phyloP scores from a whole-genome alignment of 306 rosid genomes.

The Potentilla sterilis region DNA sequence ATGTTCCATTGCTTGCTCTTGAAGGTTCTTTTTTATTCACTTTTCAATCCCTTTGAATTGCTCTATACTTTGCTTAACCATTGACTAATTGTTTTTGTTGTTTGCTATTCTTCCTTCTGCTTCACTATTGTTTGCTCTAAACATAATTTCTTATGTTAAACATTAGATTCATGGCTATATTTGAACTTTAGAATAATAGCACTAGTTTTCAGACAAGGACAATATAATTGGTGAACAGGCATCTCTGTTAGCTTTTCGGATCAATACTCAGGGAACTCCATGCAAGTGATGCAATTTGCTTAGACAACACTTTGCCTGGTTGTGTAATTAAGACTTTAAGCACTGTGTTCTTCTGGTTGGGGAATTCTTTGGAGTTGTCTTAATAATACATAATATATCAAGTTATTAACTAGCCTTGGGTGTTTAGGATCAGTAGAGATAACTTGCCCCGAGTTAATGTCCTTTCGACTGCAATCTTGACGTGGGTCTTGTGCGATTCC shows the following conservation, averaged over 20 bases:
- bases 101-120: neutral
- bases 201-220: neutral
- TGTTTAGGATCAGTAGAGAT: neutral
- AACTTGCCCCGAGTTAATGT: neutral
- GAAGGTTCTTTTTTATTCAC: neutral
- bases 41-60: neutral
- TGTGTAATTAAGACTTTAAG: neutral
- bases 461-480: neutral
- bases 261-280: neutral
- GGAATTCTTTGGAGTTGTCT: neutral
- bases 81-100: neutral
- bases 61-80: neutral
- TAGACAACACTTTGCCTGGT: neutral
- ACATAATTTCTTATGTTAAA: neutral
- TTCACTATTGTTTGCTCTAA: neutral
- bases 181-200: neutral
- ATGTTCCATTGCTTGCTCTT: conserved; percentile 1
- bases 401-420: neutral
- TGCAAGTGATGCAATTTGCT: neutral
- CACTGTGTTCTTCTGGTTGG: neutral
- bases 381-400: neutral
- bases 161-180: neutral
- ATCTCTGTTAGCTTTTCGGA: neutral
- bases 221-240: neutral
- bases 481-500: neutral